These are phyloP conservation scores for Deinandra increscens DNA, from an alignment of 129 eudicot genomes.

Conservation along the genomic window DNA sequence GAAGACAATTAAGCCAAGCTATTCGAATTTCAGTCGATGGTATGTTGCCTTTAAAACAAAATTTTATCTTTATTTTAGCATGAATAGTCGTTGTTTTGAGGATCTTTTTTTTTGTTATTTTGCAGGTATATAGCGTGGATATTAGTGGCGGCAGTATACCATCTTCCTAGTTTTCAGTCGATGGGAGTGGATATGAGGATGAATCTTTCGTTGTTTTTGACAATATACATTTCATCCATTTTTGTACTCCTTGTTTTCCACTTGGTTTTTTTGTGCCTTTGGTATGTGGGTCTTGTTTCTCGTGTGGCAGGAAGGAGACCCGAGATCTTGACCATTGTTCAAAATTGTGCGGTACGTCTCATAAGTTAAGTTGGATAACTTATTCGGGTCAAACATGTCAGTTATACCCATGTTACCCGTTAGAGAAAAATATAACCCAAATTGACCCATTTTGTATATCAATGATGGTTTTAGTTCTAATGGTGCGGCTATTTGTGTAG, in stretches of 20 bases:
- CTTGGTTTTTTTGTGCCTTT: slow-evolving; percentile 74
- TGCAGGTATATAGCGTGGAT: slow-evolving; percentile 92
- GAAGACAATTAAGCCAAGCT: slow-evolving; percentile 90
- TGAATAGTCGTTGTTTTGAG: not conserved
- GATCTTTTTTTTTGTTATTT: not conserved
- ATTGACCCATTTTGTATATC: not conserved
- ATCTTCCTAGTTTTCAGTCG: slow-evolving; percentile 95
- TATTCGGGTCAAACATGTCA: not conserved
- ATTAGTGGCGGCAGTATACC: slow-evolving; percentile 90
- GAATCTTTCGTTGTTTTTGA: slow-evolving; percentile 87
- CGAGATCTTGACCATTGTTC: slow-evolving; percentile 77
- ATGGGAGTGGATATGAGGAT: slow-evolving; percentile 99
- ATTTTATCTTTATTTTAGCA: not conserved
- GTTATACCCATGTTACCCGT: not conserved
- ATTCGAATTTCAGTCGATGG: slow-evolving; percentile 97
- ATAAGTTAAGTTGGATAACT: not conserved
- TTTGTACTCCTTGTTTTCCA: slow-evolving; percentile 89
- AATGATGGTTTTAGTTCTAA: slow-evolving; percentile 26
- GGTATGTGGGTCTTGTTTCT: slow-evolving; percentile 98
- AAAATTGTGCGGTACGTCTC: slow-evolving; percentile 89
- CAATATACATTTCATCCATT: slow-evolving; percentile 80
- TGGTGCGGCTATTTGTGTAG: slow-evolving; percentile 46
- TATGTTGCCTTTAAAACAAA: slow-evolving; percentile 19
- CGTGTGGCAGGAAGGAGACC: slow-evolving; percentile 93
- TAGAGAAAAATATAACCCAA: not conserved